Evolutionary conservation across 352 stramenopile genomes (phyloP), one percentile per base, ranked within the genome.

Genomic region (Elongisporangium senticosum): DNA sequence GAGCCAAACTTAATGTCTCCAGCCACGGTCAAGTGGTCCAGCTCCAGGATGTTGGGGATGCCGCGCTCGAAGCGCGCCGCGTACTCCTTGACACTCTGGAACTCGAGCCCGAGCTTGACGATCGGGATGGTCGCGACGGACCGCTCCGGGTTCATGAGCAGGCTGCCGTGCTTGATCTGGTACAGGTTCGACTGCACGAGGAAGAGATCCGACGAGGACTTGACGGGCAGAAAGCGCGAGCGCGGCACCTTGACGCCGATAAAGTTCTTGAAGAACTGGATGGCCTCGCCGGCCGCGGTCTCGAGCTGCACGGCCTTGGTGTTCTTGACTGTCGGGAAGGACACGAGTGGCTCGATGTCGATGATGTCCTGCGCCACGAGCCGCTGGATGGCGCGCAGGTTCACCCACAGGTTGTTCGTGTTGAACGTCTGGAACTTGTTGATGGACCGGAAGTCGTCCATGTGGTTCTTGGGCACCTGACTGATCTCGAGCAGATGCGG

Each of bases 371-470:
- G 90, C 1, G 96, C 91, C 49, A 99, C 95, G 53, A 99, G 92
- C 28, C 84, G 75, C 62, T 99, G 96, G 56, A 99, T 94, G 54
- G 96, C 97, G 37, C 98, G 96, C 40, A 99, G 65, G 62, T 98
- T 98, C 48, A 99, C 96, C 97, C 97, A 99, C 19, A 99, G 74
- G 66, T 99, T 99, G 78, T 99, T 99, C 54, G 97, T 99, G 77
- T 99, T 99, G 86, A 99, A 99, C 59, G 94, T 99, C 52, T 92
- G 79, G 71, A 99, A 98, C 71, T 97, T 97, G 76, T 87, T 95
- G 62, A 98, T 96, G 60, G 83, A 85, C 21, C 85, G 80, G 61
- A 99, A 99, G 48, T 95, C 84, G 50, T 87, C 83, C 76, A 99
- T 88, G 67, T 99, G 95, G 49, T 98, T 83, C 21, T 93, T 74